Base-by-base conservation (phyloP, 495 filamentous ascomycete species). In the Penicillium verhagenii region DNA sequence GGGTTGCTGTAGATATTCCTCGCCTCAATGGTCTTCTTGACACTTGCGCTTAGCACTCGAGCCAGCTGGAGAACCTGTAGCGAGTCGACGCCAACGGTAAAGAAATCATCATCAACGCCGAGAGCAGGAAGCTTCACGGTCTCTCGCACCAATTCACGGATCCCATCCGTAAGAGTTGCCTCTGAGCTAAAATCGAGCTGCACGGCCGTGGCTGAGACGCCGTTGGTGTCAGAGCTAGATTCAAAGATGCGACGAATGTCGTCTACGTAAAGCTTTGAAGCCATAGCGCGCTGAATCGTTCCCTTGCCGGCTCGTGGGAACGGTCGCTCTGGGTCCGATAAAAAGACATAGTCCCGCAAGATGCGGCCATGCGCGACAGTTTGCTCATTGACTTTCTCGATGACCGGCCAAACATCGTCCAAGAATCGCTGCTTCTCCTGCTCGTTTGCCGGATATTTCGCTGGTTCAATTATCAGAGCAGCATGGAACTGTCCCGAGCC, bases 281-380 rank as follows among this genome's bases (percentile, higher is more conserved):
- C 79, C 10, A 58, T 52, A 7, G 69, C 67, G 6, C 82, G 71
- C 60, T 80, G 74, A 2, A 84, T 66, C 1, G 79, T 82, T 0
- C 83, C 84, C 65, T 88, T 86, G 0, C 71, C 72, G 4, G 83
- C 76, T 5, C 46, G 53, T 4, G 72, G 59, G 57, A 87, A 80
- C 0, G 82, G 82, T 53, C 80, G 84, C 11, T 70, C 61, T 0
- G 69, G 69, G 1, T 68, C 57, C 1, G 78, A 65, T 7, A 88
- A 49, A 13, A 45, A 39, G 28, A 72, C 63, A 40, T 58, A 61
- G 48, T 50, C 56, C 11, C 57, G 53, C 35, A 48, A 31, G 6
- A 83, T 61, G 4, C 66, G 69, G 4, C 69, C 79, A 61, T 82
- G 71, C 0, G 65, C 68, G 1, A 72, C 63, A 3, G 66, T 66